Base-by-base conservation (phyloP, 108 stramenopile genomes). In the Phaeodactylum tricornutum region DNA sequence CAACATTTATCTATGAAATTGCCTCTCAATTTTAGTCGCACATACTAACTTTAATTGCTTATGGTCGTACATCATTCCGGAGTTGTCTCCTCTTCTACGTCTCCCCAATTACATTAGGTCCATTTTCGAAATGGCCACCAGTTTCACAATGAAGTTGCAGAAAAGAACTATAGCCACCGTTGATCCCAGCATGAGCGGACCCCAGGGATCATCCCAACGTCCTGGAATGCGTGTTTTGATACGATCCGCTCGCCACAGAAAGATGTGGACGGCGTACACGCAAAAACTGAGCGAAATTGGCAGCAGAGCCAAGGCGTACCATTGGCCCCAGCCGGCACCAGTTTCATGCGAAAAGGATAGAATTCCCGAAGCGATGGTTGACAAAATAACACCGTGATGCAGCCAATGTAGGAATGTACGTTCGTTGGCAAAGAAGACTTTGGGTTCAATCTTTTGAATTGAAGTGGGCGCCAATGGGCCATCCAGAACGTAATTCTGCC, bases 401-500 rank as follows among this genome's bases (percentile, higher is more conserved):
- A 95, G 58, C 95, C 95, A 98, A 50, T 94, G 91, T 37, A 98
- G 50, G 53, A 92, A 95, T 14, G 95, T 96, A 35, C 97, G 83
- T 66, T 98, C 97, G 57, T 96, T 96, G 44, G 97, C 97, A 59
- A 98, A 91, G 75, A 93, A 94, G 15, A 92, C 61, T 66, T 98
- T 98, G 27, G 97, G 97, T 62, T 98, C 97, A 36, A 98, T 84
- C 77, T 93, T 93, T 53, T 95, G 94, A 21, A 92, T 69, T 7
- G 79, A 79, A n/a, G 91, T 92, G 7, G 91, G 81, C 5, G 88
- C 84, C 26, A 86, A 53, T n/a, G n/a, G n/a, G n/a, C n/a, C n/a
- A n/a, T n/a, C n/a, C n/a, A n/a, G n/a, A n/a, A 54, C 59, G 12
- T 52, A 53, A 61, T 83, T 78, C 68, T 57, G 72, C 16, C 71